These are phyloP conservation scores for Trichoderma breve DNA, from an alignment of 2,329 filamentous ascomycete species.

Conservation along the genomic window DNA sequence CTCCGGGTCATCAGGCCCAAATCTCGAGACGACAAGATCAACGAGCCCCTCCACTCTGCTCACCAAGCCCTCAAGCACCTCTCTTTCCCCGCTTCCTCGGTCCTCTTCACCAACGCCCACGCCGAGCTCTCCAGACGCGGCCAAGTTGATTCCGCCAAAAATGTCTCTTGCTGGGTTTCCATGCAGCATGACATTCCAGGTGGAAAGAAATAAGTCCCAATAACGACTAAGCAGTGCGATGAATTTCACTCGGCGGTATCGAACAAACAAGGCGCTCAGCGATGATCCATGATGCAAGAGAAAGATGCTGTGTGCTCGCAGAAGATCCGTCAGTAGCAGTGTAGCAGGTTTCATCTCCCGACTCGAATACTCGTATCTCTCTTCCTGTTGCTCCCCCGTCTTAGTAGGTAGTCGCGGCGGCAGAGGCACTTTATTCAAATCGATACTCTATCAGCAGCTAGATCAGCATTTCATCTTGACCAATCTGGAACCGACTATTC, in stretches of 20 bases:
- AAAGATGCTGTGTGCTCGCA: slow-evolving; percentile 80
- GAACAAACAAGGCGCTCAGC: slow-evolving; percentile 66
- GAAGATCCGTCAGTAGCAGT: slow-evolving; percentile 75
- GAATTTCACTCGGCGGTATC: slow-evolving; percentile 65
- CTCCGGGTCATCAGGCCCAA: slow-evolving; percentile 54
- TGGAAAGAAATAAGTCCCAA: slow-evolving; percentile 68
- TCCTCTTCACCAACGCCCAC: slow-evolving; percentile 95
- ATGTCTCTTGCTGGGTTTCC: slow-evolving; percentile 81
- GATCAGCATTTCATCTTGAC: slow-evolving; percentile 7
- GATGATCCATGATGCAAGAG: slow-evolving; percentile 81
- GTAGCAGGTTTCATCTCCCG: slow-evolving; percentile 83
- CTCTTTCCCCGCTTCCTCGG: slow-evolving; percentile 87
- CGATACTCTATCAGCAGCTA: slow-evolving; percentile 49
- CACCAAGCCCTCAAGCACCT: slow-evolving; percentile 87
- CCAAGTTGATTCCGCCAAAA: slow-evolving; percentile 81
- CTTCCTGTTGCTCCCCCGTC: slow-evolving; percentile 39
- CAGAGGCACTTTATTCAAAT: slow-evolving; percentile 70
- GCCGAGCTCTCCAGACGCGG: slow-evolving; percentile 85
- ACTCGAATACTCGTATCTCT: slow-evolving; percentile 74
- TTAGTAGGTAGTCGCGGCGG: slow-evolving; percentile 51
- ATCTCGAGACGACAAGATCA: slow-evolving; percentile 84
- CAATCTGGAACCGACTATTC: background rate
- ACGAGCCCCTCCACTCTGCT: slow-evolving; percentile 77
- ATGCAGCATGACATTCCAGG: slow-evolving; percentile 87
- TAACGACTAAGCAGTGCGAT: slow-evolving; percentile 71